These are phyloP conservation scores for Wickerhamiella azyma DNA, from an alignment of 805 yeast species.

Conservation along the genomic window DNA sequence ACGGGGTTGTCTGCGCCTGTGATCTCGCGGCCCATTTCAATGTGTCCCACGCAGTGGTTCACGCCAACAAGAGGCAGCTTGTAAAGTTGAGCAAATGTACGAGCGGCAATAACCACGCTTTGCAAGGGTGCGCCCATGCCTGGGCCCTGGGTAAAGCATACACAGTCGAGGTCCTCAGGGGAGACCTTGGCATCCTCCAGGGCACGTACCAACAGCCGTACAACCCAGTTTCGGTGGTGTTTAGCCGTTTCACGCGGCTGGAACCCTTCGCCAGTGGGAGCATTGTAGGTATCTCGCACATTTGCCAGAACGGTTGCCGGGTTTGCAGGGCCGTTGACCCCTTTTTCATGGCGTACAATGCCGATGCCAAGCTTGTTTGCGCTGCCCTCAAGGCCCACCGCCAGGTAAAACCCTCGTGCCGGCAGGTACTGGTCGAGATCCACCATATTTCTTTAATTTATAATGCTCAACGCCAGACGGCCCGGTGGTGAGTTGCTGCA, in stretches of 20 bases:
- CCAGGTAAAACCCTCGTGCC: constrained; percentile 36
- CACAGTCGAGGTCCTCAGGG: constrained; percentile 31
- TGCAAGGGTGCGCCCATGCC: constrained; percentile 99
- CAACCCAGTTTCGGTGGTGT: constrained; percentile 93
- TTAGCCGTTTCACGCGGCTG: constrained; percentile 93
- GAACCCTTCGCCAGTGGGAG: constrained; percentile 98
- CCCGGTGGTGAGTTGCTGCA: background rate
- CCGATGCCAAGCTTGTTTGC: constrained; percentile 97
- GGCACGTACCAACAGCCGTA: constrained; percentile 55
- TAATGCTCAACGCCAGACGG: constrained; percentile 4
- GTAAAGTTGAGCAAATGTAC: constrained; percentile 74
- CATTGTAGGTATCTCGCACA: constrained; percentile 82
- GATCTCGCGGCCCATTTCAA: constrained; percentile 97
- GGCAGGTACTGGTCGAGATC: constrained; percentile 33
- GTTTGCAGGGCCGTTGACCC: constrained; percentile 41
- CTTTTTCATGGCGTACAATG: constrained; percentile 58
- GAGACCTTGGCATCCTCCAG: constrained; percentile 44
- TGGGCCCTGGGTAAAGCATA: constrained; percentile 95
- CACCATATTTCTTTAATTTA: background rate
- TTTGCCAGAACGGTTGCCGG: constrained; percentile 72
- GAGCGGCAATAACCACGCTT: constrained; percentile 81
- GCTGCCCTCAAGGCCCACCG: constrained; percentile 90
- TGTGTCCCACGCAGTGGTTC: constrained; percentile 95
- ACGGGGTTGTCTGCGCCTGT: constrained; percentile 98
- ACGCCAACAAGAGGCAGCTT: constrained; percentile 80